A percentile compares a stretch with the other conserved stretches of the same genome.
These are phyloP conservation scores for Scleromitrula shiraiana DNA, from an alignment of 2,329 filamentous ascomycete species.

Conservation along the genomic window DNA sequence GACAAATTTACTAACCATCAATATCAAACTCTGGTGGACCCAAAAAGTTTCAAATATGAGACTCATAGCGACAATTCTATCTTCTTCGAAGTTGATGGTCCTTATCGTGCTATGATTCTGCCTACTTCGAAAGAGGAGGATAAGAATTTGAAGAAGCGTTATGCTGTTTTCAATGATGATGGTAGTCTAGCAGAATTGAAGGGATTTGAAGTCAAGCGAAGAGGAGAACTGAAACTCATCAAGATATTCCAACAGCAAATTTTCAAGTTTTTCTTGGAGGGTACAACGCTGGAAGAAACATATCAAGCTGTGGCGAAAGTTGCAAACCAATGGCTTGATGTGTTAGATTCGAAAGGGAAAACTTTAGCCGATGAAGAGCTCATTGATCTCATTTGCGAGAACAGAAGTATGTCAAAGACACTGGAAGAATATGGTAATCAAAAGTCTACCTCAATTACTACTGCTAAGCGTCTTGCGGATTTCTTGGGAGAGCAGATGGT, in stretches of 20 bases:
- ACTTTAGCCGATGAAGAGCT: conserved; percentile 94
- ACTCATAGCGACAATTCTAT: conserved; percentile 98
- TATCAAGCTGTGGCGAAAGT: conserved; percentile 90
- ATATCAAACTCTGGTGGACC: conserved; percentile 83
- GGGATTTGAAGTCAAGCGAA: conserved; percentile 93
- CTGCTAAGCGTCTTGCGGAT: conserved; percentile 86
- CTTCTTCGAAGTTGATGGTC: conserved; percentile 98
- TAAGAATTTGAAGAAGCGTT: conserved; percentile 98
- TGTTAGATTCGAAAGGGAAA: conserved; percentile 77
- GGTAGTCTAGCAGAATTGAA: conserved; percentile 92
- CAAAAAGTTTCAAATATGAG: conserved; percentile 77
- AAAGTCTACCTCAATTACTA: conserved; percentile 99
- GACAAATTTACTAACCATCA: conserved; percentile 94
- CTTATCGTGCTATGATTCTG: conserved; percentile 94
- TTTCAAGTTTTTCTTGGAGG: conserved; percentile 98
- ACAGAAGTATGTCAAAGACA: conserved; percentile 95
- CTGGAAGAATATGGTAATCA: conserved; percentile 92
- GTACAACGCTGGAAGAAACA: conserved; percentile 76
- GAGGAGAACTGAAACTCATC: conserved; percentile 97
- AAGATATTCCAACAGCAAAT: conserved; percentile 99
- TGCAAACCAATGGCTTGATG: conserved; percentile 93
- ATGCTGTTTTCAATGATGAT: conserved; percentile 98
- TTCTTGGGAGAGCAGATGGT: conserved; percentile 98
- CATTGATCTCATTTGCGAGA: conserved; percentile 99
- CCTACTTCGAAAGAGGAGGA: conserved; percentile 98